A percentile compares a stretch with the other conserved stretches of the same genome.
Evolutionary conservation across 805 yeast genomes (phyloP).

Genomic region (Nakazawaea wickerhamii): DNA sequence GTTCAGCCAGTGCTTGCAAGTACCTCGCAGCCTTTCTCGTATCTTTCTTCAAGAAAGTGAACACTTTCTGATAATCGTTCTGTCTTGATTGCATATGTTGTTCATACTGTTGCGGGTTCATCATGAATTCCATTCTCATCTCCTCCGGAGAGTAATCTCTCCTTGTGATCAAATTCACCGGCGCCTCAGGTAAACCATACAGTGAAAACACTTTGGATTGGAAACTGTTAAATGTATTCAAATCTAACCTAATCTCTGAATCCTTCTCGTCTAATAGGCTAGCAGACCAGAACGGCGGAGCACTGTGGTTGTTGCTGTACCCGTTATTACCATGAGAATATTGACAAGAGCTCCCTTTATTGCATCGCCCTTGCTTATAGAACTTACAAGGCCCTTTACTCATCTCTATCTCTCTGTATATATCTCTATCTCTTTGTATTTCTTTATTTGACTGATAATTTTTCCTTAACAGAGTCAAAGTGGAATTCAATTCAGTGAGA

Average conservation of each 20-base stretch:
- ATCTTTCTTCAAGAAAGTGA: constrained; percentile 32
- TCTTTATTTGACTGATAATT: background rate
- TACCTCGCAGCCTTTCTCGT: constrained; percentile 51
- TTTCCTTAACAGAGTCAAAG: background rate
- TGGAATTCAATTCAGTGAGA: too few species aligned
- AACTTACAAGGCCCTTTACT: constrained; percentile 35
- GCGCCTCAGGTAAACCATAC: constrained; percentile 45
- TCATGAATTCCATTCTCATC: constrained; percentile 38
- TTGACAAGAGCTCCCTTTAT: constrained; percentile 36
- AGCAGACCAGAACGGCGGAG: constrained; percentile 20
- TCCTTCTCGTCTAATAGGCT: constrained; percentile 20
- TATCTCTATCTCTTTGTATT: constrained; percentile 4
- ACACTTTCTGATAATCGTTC: constrained; percentile 41
- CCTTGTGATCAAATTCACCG: constrained; percentile 40
- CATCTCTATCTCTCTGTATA: constrained; percentile 16
- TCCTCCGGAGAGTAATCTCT: constrained; percentile 55
- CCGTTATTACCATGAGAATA: constrained; percentile 34
- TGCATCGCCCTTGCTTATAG: constrained; percentile 38
- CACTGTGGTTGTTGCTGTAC: constrained; percentile 4
- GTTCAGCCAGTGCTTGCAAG: constrained; percentile 35
- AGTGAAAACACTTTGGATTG: constrained; percentile 34
- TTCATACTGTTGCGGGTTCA: constrained; percentile 37
- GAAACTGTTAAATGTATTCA: constrained; percentile 18
- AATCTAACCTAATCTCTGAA: constrained; percentile 23
- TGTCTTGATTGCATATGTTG: constrained; percentile 35